phyloP scores from a whole-genome alignment of 257 asterid genomes.

The Anisodus tanguticus region DNA sequence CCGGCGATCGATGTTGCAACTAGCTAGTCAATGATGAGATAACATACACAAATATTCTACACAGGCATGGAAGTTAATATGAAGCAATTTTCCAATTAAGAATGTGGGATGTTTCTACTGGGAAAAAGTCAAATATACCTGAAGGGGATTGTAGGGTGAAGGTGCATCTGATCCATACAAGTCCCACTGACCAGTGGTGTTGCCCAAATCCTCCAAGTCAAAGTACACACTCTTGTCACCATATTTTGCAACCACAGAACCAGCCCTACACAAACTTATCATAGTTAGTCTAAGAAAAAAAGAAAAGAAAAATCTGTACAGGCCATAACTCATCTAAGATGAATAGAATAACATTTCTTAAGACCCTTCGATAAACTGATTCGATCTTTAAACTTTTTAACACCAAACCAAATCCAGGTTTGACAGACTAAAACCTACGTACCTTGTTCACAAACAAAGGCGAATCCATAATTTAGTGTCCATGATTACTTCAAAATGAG shows the following conservation, averaged over 20 bases:
- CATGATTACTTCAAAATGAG: no score
- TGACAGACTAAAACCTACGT: no score
- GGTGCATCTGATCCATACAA: conserved; percentile 96
- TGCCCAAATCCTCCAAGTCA: conserved; percentile 90
- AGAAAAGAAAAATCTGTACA: background rate
- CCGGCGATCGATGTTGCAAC: background rate
- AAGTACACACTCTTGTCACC: conserved; percentile 95
- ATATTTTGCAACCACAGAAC: conserved; percentile 87
- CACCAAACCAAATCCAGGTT: no score
- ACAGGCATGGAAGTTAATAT: background rate
- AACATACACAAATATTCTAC: background rate
- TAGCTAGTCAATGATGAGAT: background rate
- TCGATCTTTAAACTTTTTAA: background rate
- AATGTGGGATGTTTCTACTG: background rate
- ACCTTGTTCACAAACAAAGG: no score
- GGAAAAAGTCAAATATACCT: conserved; percentile 49
- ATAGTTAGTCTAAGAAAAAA: background rate
- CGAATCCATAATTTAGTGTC: no score
- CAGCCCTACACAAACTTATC: conserved; percentile 48
- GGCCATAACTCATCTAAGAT: background rate
- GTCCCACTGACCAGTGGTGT: conserved; percentile 98
- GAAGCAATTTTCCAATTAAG: background rate
- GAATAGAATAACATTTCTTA: background rate
- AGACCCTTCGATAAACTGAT: background rate
- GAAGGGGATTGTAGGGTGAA: conserved; percentile 89